Conservation (phyloP, 768 basidiomycete genomes). For the Tephrocybe rancida region DNA sequence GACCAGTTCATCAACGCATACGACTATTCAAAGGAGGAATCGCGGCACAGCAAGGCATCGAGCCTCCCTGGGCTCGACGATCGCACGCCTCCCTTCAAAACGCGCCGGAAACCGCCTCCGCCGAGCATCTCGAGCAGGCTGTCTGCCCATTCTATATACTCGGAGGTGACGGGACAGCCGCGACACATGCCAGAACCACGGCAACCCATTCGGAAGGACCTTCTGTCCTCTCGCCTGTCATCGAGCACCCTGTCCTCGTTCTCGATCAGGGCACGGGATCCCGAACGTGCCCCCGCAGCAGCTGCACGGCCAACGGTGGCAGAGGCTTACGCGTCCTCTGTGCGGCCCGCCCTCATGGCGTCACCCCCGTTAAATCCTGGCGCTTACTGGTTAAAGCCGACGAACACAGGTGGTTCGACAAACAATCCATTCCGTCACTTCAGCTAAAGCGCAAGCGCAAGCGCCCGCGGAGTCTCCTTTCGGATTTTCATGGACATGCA, state of each 20-base stretch:
- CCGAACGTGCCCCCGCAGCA: constrained; percentile 12
- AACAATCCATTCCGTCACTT: constrained; percentile 53
- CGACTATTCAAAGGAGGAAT: constrained; percentile 44
- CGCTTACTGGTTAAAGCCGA: constrained; percentile 43
- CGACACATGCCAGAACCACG: constrained; percentile 68
- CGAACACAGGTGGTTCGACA: constrained; percentile 47
- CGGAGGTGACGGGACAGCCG: constrained; percentile 67
- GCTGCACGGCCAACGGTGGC: constrained; percentile 52
- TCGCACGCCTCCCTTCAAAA: constrained; percentile 13
- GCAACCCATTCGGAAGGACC: constrained; percentile 60
- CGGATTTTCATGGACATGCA: constrained; percentile 1
- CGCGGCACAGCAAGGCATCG: constrained; percentile 39
- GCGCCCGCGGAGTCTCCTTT: neutral
- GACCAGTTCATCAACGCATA: constrained; percentile 57
- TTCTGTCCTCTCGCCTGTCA: constrained; percentile 51
- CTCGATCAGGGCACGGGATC: constrained; percentile 22
- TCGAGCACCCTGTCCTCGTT: constrained; percentile 42
- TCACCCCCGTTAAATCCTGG: constrained; percentile 31
- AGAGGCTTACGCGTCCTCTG: constrained; percentile 56
- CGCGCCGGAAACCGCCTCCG: constrained; percentile 16
- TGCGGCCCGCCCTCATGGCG: constrained; percentile 35
- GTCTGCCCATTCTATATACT: constrained; percentile 63
- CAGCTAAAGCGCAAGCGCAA: neutral
- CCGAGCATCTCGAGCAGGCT: constrained; percentile 24
- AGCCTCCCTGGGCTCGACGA: constrained; percentile 40